These are phyloP conservation scores for Fusarium armeniacum DNA, from an alignment of 2,329 filamentous ascomycete species.

Conservation along the genomic window DNA sequence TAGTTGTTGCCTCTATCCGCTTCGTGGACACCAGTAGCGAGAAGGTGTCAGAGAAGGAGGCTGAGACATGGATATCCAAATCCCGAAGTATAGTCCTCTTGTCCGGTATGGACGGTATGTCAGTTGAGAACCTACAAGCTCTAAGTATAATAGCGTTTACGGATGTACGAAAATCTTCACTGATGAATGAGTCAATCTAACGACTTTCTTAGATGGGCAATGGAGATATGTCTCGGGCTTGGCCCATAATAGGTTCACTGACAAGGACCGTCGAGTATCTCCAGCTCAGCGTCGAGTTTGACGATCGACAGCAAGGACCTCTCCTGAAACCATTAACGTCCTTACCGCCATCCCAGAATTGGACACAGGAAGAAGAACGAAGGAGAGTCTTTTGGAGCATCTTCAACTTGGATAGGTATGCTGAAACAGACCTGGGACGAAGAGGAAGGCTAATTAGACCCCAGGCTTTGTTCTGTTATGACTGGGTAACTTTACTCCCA, in stretches of 20 bases:
- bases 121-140: conserved; percentile 45
- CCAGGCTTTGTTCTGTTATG: conserved; percentile 38
- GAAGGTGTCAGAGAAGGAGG: background rate
- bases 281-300: conserved; percentile 49
- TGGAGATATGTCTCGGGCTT: conserved; percentile 47
- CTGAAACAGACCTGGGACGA: rapidly evolving
- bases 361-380: conserved; percentile 53
- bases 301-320: conserved; percentile 33
- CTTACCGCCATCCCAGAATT: conserved; percentile 44
- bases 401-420: conserved; percentile 52
- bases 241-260: conserved; percentile 52
- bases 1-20: conserved; percentile 42
- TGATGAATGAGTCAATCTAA: rapidly evolving
- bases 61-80: conserved; percentile 29
- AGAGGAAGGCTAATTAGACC: background rate
- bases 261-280: conserved; percentile 52
- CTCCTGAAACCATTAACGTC: conserved; percentile 13
- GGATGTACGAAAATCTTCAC: conserved; percentile 19
- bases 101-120: conserved; percentile 42
- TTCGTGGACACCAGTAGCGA: conserved; percentile 21
- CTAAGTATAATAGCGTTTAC: conserved; percentile 44
- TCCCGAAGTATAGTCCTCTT: conserved; percentile 42
- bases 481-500: conserved; percentile 14
- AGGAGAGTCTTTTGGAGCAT: conserved; percentile 54
- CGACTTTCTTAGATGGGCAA: conserved; percentile 46